Evolutionary conservation across 176 grass and related monocot genomes (phyloP), one percentile per base, ranked within the genome.

Genomic region (Urochloa ruziziensis): DNA sequence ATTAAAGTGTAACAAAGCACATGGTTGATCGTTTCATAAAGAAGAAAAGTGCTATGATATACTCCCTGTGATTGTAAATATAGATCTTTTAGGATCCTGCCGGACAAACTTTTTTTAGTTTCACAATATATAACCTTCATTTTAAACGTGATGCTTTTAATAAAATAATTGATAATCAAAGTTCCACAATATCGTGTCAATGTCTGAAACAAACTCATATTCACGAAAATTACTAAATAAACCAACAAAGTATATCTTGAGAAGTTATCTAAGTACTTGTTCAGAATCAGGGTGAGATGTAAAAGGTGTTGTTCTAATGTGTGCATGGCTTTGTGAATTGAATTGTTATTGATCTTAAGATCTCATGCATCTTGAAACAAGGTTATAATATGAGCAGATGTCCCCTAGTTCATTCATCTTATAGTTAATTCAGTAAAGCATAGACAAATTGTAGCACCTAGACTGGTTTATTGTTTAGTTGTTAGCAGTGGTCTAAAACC

Each of bases 371-470:
- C 12, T 58, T 65, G 34, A 61, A 85, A 33, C 21, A 35, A 68
- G 62, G 24, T 0, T 49, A 14, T 24, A 10, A 13, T 70, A 29
- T 51, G 30, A 66, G 82, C 69, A 39, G n/a, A n/a, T n/a, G 25
- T 21, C 6, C 33, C 5, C 14, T 47, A 35, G 15, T 28, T 33
- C 28, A 81, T 48, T 28, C 63, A 32, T 63, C 36, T 62, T 63
- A 24, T 57, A 83, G 63, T 29, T 73, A 88, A 56, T 56, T 44
- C 54, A 83, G 48, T n/a, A 77, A 58, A 43, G 36, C 63, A 36
- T 61, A 42, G 29, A 43, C 3, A 21, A 62, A 68, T 33, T 80
- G 34, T 36, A 17, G 24, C 60, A 64, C 60, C 7, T 44, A 75
- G 57, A 37, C 36, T 59, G 64, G 37, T 72, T 78, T 19, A 69